Evolutionary conservation across 805 yeast species (phyloP), one percentile per base, ranked within the genome.

Genomic region (Isabelozyma rhagii): DNA sequence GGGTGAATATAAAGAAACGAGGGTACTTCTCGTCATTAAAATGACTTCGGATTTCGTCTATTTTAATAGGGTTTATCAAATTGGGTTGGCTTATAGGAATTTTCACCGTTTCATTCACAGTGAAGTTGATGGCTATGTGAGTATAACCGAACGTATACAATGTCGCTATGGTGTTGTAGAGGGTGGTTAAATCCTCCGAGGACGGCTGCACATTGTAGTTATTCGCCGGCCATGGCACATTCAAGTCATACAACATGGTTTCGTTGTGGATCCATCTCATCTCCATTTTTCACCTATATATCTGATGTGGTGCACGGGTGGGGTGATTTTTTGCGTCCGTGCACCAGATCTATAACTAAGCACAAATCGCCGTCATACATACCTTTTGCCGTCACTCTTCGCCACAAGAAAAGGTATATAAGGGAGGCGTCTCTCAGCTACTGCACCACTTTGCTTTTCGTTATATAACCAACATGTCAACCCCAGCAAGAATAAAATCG

Each of bases 71-170:
- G 51, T 83, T 55, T 77, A 85, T 62, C 66, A 77, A 43, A 49
- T 61, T 55, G n/a, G 68, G 61, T 9, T 63, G 57, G 48, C 75
- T 74, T 11, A 66, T 61, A 2, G 87, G 87, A 17, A 86, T 67
- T 58, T 80, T 83, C 25, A 74, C 72, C 14, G 69, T 63, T 55
- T 82, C 84, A 47, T 65, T 71, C 2, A 83, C 70, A 2, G 75
- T 76, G 58, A 84, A 84, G 64, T 89, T 91, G 46, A 92, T 67
- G 2, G 93, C 97, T 3, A 89, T 75, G 55, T 84, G 87, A 0
- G 87, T 80, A 61, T 90, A 90, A 9, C 93, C 94, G 6, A 87
- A 62, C 25, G 77, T 67, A 53, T 81, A 79, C 17, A 83, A 66
- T 15, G 84, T 82, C 6, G 76, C 62, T 8, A 88, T 63, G 4